Percentiles rank a stretch among this genome's conserved stretches.
Conservation (phyloP, 163 green algal species). For the Scenedesmus sp. region DNA sequence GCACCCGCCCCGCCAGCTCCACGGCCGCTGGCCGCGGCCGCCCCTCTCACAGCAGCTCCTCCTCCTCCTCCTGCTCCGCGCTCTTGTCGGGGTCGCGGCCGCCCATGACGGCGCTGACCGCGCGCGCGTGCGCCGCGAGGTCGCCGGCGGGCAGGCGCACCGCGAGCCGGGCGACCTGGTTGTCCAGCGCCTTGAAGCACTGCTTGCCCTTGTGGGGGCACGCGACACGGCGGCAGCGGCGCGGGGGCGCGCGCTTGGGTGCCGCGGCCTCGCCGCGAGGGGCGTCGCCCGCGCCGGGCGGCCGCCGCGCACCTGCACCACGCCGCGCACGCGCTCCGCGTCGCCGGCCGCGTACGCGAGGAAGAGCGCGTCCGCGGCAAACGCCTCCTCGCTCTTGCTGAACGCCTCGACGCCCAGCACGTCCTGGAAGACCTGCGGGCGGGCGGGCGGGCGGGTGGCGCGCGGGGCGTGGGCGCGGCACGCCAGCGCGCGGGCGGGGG, state of each 20-base stretch:
- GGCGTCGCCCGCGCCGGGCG: neutral
- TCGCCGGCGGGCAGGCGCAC: constrained; percentile 38
- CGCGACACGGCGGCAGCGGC: neutral
- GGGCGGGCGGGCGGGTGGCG: neutral
- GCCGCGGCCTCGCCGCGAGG: too few relatives aligned
- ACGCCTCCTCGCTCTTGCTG: constrained; percentile 69
- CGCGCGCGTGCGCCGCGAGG: neutral
- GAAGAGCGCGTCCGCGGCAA: constrained; percentile 77
- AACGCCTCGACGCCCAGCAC: constrained; percentile 71
- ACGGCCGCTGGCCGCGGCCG: too few relatives aligned
- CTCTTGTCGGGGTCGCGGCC: constrained; percentile 10
- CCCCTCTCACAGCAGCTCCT: constrained; percentile 34
- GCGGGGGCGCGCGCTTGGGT: too few relatives aligned
- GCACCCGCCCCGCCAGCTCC: too few relatives aligned
- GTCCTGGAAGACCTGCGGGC: constrained; percentile 62
- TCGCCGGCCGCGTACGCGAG: constrained; percentile 67
- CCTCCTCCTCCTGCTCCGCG: constrained; percentile 25
- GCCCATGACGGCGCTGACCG: constrained; percentile 4
- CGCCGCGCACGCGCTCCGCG: constrained; percentile 37
- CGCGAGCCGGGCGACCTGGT: constrained; percentile 51
- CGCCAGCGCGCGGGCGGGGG: too few relatives aligned
- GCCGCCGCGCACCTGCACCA: constrained; percentile 28
- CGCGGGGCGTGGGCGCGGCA: too few relatives aligned
- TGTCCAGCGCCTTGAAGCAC: constrained; percentile 71
- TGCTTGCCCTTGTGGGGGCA: constrained; percentile 49